Conservation (phyloP, 2,329 filamentous ascomycete species). For the Microsporum ferrugineum region DNA sequence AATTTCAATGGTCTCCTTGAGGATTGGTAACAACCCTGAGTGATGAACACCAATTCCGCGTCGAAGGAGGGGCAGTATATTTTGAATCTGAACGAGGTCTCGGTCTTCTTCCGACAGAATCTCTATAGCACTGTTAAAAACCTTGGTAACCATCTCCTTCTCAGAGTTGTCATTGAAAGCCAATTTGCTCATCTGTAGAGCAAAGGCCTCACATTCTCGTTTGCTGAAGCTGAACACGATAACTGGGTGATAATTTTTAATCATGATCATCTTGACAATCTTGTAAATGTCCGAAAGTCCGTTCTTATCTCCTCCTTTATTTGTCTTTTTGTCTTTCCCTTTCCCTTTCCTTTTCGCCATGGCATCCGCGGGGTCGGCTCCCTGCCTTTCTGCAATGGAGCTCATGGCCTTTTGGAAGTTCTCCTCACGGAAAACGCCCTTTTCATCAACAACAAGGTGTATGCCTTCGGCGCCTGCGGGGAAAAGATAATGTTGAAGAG, state of each 20-base stretch:
- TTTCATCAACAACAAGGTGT: constrained; percentile 89
- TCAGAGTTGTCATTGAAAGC: constrained; percentile 95
- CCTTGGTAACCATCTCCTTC: constrained; percentile 84
- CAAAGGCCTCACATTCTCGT: constrained; percentile 84
- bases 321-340: constrained; percentile 82
- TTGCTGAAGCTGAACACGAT: constrained; percentile 99
- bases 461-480: constrained; percentile 87
- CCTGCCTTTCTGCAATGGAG: constrained; percentile 75
- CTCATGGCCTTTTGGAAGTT: constrained; percentile 97
- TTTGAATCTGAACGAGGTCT: constrained; percentile 74
- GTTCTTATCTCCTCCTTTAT: constrained; percentile 68
- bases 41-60: constrained; percentile 96
- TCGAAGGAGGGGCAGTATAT: constrained; percentile 77
- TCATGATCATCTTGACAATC: constrained; percentile 98
- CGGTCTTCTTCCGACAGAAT: constrained; percentile 87
- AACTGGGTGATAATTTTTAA: constrained; percentile 92
- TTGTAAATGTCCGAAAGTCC: constrained; percentile 80
- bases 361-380: constrained; percentile 67
- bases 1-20: constrained; percentile 98
- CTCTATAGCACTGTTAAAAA: constrained; percentile 87
- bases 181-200: constrained; percentile 72
- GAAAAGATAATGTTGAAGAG: constrained; percentile 96
- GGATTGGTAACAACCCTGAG: constrained; percentile 82
- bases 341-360: constrained; percentile 72
- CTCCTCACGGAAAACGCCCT: constrained; percentile 87